phyloP scores from a whole-genome alignment of 2,329 filamentous ascomycete species.

The Trichoderma koningii region DNA sequence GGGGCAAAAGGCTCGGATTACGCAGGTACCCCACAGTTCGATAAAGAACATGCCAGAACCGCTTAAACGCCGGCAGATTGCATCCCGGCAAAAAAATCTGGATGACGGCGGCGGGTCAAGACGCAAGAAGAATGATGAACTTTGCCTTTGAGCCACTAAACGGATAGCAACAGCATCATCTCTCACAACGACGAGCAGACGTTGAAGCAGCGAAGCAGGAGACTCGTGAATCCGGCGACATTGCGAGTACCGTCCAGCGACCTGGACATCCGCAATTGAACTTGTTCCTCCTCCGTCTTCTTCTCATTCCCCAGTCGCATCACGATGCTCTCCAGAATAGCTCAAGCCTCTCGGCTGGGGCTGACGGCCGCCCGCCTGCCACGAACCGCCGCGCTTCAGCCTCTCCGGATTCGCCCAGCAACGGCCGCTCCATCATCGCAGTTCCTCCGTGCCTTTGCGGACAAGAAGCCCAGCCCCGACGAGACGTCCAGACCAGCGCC shows the following conservation, averaged over 20 bases:
- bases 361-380: conserved; percentile 37
- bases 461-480: conserved; percentile 32
- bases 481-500: conserved; percentile 21
- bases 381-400: conserved; percentile 33
- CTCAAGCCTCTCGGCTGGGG: conserved; percentile 40
- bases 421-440: conserved; percentile 32
- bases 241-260: conserved; percentile 4
- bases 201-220: not conserved
- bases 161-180: not conserved
- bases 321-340: conserved; percentile 46
- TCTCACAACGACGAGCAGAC: not conserved
- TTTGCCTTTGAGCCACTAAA: conserved; percentile 18
- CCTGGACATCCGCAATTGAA: conserved; percentile 25
- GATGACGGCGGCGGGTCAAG: conserved; percentile 25
- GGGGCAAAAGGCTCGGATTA: conserved; percentile 14
- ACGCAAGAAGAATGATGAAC: conserved; percentile 10
- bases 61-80: conserved; percentile 20
- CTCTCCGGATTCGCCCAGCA: conserved; percentile 34
- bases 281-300: not conserved
- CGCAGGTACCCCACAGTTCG: conserved; percentile 6
- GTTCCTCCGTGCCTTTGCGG: conserved; percentile 38
- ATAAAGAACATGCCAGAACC: conserved; percentile 22
- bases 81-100: conserved; percentile 15
- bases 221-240: conserved; percentile 5
- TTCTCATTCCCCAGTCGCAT: not conserved